phyloP scores from a whole-genome alignment of 2,329 filamentous ascomycete species.

The Mollisia scopiformis region DNA sequence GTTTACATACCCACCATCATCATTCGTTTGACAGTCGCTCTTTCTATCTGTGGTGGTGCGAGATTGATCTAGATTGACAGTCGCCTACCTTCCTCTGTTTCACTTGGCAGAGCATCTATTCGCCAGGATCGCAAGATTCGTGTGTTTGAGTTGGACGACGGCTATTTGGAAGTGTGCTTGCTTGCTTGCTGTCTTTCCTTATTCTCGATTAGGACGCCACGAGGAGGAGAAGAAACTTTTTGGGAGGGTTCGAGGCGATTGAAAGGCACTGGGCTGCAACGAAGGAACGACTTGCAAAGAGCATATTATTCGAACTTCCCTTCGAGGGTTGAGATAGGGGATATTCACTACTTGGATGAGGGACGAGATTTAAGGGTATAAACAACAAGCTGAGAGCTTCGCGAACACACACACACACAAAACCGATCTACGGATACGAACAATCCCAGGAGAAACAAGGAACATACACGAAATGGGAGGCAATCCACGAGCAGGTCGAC shows the following conservation, averaged over 20 bases:
- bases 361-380: no score
- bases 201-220: not conserved
- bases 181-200: not conserved
- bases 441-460: not conserved
- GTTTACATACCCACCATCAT: not conserved
- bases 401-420: not conserved
- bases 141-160: not conserved
- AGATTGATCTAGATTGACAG: not conserved
- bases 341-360: no score
- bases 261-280: not conserved
- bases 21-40: not conserved
- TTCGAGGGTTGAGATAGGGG: no score
- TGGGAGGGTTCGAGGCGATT: not conserved
- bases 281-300: not conserved
- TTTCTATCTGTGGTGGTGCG: not conserved
- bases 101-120: not conserved
- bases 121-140: not conserved
- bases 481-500: conserved; percentile 23
- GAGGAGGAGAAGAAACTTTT: not conserved
- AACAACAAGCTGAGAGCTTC: no score
- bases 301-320: no score
- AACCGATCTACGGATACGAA: not conserved
- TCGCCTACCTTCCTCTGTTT: not conserved
- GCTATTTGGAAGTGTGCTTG: not conserved
- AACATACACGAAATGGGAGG: conserved; percentile 19